These are phyloP conservation scores for Protea cynaroides DNA, from an alignment of 164 flowering plant species.

Conservation along the genomic window DNA sequence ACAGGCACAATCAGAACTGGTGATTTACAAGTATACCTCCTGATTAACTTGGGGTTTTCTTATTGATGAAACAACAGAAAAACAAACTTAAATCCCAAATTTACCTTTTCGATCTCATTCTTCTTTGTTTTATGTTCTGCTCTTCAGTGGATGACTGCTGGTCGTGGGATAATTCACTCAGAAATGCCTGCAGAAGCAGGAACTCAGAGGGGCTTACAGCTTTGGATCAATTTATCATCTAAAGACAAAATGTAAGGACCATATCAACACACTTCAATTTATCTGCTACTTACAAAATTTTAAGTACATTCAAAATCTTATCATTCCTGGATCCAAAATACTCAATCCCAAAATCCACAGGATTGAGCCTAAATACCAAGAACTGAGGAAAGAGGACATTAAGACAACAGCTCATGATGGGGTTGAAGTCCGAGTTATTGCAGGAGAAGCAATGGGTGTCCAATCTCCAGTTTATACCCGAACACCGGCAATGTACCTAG, in stretches of 20 bases:
- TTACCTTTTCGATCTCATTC: neutral
- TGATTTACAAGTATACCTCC: slow-evolving; percentile 63
- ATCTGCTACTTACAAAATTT: neutral
- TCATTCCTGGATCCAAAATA: neutral
- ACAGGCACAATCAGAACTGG: slow-evolving; percentile 75
- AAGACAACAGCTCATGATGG: slow-evolving; percentile 55
- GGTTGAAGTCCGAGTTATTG: slow-evolving; percentile 67
- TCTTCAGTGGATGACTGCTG: slow-evolving; percentile 95
- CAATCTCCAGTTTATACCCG: slow-evolving; percentile 74
- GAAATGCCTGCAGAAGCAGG: slow-evolving; percentile 92
- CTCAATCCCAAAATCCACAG: slow-evolving; percentile 25
- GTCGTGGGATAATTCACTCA: slow-evolving; percentile 84
- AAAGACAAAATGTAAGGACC: slow-evolving; percentile 68
- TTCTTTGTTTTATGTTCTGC: neutral
- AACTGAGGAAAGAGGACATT: slow-evolving; percentile 48
- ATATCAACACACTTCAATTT: neutral
- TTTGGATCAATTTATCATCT: slow-evolving; percentile 87
- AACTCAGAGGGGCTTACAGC: slow-evolving; percentile 58
- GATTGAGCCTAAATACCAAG: slow-evolving; percentile 83
- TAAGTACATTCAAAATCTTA: neutral
- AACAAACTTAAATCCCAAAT: neutral
- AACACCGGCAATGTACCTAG: slow-evolving; percentile 86
- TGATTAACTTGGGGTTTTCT: neutral
- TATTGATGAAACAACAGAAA: neutral
- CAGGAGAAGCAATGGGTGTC: slow-evolving; percentile 85